A percentile compares a stretch with the other conserved stretches of the same genome.
Evolutionary conservation across 371 early-diverging fungal species (phyloP).

Genomic region (Mucor lusitanicus): DNA sequence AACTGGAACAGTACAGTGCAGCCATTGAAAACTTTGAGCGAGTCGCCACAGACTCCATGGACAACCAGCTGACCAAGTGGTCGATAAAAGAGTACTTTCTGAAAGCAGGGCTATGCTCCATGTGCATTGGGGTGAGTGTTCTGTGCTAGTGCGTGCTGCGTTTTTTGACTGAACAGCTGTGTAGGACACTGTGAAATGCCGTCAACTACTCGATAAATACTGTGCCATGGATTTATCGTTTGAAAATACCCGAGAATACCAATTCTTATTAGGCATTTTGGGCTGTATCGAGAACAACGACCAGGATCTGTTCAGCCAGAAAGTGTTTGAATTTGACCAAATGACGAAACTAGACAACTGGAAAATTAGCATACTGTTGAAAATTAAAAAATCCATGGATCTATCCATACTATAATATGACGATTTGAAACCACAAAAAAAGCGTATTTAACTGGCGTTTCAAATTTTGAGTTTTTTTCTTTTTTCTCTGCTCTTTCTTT

Average conservation of each 20-base stretch:
- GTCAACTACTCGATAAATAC: conserved; percentile 78
- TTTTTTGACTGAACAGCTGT: too few relatives aligned
- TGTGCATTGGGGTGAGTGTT: conserved; percentile 70
- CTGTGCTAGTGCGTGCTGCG: too few relatives aligned
- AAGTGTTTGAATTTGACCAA: conserved; percentile 82
- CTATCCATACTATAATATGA: neutral
- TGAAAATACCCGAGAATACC: conserved; percentile 81
- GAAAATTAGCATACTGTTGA: conserved; percentile 90
- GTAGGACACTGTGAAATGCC: conserved; percentile 77
- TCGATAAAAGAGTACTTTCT: conserved; percentile 92
- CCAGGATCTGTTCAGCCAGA: conserved; percentile 78
- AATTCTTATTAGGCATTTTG: conserved; percentile 73
- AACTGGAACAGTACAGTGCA: conserved; percentile 83
- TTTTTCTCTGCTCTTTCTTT: neutral
- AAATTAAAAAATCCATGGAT: conserved; percentile 76
- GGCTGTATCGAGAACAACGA: conserved; percentile 80
- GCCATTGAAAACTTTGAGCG: conserved; percentile 88
- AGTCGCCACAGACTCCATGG: conserved; percentile 80
- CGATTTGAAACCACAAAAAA: conserved; percentile 1
- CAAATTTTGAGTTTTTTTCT: neutral
- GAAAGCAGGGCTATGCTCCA: conserved; percentile 90
- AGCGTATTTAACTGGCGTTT: neutral
- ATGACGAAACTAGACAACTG: conserved; percentile 91
- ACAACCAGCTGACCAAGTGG: conserved; percentile 92
- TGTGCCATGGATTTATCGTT: conserved; percentile 86